Evolutionary conservation across 805 yeast species (phyloP).

Genomic region (Kuraishia ogatae): DNA sequence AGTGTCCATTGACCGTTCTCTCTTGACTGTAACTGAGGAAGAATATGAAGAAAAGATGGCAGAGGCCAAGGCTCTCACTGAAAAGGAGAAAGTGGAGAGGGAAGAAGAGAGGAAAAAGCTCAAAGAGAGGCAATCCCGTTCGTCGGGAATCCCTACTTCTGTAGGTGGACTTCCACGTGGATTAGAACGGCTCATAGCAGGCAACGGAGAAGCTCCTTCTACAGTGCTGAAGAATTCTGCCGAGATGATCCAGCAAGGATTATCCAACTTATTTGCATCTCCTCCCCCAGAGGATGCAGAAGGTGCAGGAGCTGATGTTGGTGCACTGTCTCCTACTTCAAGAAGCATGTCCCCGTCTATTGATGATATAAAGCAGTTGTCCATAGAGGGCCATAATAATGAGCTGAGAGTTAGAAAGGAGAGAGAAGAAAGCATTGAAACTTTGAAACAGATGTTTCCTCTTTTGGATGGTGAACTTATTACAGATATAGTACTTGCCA

Average conservation of each 20-base stretch:
- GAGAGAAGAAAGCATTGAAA: conserved; percentile 33
- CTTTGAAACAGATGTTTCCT: conserved; percentile 67
- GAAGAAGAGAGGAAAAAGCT: conserved; percentile 4
- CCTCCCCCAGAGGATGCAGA: conserved; percentile 5
- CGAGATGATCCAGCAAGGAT: conserved; percentile 24
- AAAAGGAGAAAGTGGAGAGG: conserved; percentile 17
- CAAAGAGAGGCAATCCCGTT: conserved; percentile 6
- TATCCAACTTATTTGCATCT: conserved; percentile 18
- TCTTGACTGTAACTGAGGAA: conserved; percentile 52
- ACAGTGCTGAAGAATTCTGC: conserved; percentile 27
- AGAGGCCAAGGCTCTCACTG: conserved; percentile 29
- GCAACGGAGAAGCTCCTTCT: conserved; percentile 19
- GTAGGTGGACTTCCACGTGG: conserved; percentile 6
- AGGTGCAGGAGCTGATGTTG: not conserved
- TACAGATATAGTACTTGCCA: conserved; percentile 60
- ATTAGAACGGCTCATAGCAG: conserved; percentile 4
- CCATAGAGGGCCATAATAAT: conserved; percentile 21
- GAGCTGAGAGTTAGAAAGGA: conserved; percentile 31
- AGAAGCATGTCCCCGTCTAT: conserved; percentile 8
- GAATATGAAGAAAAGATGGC: conserved; percentile 47
- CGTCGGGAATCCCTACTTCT: not conserved
- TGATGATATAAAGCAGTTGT: conserved; percentile 19
- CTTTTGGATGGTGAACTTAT: conserved; percentile 58
- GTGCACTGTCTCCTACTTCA: conserved; percentile 1
- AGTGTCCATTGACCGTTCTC: conserved; percentile 44